Evolutionary conservation across 805 yeast species (phyloP).

Genomic region (Gaillardinia entomophila): DNA sequence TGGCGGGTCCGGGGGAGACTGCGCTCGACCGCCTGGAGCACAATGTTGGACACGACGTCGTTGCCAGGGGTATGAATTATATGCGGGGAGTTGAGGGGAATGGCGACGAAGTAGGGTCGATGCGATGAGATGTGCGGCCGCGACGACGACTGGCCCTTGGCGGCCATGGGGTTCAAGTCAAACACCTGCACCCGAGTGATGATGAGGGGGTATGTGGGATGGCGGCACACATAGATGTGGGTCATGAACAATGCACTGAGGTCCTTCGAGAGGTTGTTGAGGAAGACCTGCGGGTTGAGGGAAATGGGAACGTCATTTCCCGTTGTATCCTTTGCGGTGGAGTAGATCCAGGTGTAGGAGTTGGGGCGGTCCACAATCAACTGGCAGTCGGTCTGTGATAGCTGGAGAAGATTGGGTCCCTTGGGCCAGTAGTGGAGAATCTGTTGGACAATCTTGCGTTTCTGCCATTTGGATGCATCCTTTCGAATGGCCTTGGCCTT

Average conservation of each 20-base stretch:
- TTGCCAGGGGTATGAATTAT: constrained; percentile 50
- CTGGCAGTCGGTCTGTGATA: constrained; percentile 68
- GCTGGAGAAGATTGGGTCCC: constrained; percentile 59
- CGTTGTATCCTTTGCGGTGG: constrained; percentile 36
- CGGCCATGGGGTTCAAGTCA: constrained; percentile 29
- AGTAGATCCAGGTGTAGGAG: constrained; percentile 41
- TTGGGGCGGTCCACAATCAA: constrained; percentile 54
- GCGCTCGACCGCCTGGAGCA: constrained; percentile 56
- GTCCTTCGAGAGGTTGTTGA: constrained; percentile 41
- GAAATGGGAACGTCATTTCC: constrained; percentile 25
- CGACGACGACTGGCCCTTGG: constrained; percentile 5
- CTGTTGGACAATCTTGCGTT: constrained; percentile 34
- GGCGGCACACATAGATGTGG: constrained; percentile 63
- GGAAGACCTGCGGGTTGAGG: constrained; percentile 47
- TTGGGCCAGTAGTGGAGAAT: constrained; percentile 48
- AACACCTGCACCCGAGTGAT: constrained; percentile 65
- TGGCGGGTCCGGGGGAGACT: constrained; percentile 42
- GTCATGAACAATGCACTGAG: constrained; percentile 49
- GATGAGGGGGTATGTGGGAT: constrained; percentile 56
- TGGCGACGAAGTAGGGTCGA: constrained; percentile 58
- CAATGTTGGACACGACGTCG: constrained; percentile 42
- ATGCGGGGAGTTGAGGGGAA: constrained; percentile 64
- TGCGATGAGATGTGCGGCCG: constrained; percentile 46
- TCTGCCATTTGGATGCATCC: constrained; percentile 13
- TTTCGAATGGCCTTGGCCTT: constrained; percentile 5